Base-by-base conservation (phyloP, 108 stramenopile species). In the Cyclotella choctawhatcheeana region DNA sequence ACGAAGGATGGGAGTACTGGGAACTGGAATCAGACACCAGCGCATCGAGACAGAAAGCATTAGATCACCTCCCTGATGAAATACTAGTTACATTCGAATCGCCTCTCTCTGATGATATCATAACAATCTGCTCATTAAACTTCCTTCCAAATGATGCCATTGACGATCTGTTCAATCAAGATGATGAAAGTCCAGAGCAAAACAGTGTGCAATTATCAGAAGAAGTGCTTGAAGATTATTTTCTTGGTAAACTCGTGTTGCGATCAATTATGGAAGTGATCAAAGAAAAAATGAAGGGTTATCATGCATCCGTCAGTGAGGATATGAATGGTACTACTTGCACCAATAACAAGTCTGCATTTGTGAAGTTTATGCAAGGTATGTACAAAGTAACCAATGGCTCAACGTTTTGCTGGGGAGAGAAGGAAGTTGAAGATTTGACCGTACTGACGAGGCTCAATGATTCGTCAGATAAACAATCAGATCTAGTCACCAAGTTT, bases 61-160 rank as follows among this genome's bases (percentile, higher is more conserved):
- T 76, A 35, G 40, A 61, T 0, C 35, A 20, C 18, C 61, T 84
- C 54, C 51, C 81, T 22, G 71, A 85, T 24, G 20, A 60, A 22
- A 5, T 82, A 54, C 35, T 76, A 22, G 25, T 82, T 62, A 43
- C 74, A 3, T 59, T 16, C 0, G 67, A 66, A 18, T 31, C 45
- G 8, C 69, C 79, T 20, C 65, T 91, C n/a, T 53, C 86, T 7
- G 90, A 91, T 33, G 86, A 84, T 31, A 47, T 94, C 24, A 80
- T 94, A 33, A 91, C 93, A 0, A 73, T 87, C 1, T 64, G 79
- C 44, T 79, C 82, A 35, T 40, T 85, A 6, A 82, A 87, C 48
- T 87, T 91, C 48, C 53, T 94, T 25, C 90, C 93, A 25, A 44
- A 70, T 12, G 85, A 89, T 32, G 88, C 81, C n/a, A 81, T 80